These are phyloP conservation scores for Phytopythium chamaehyphon DNA, from an alignment of 352 stramenopile species.

Conservation along the genomic window DNA sequence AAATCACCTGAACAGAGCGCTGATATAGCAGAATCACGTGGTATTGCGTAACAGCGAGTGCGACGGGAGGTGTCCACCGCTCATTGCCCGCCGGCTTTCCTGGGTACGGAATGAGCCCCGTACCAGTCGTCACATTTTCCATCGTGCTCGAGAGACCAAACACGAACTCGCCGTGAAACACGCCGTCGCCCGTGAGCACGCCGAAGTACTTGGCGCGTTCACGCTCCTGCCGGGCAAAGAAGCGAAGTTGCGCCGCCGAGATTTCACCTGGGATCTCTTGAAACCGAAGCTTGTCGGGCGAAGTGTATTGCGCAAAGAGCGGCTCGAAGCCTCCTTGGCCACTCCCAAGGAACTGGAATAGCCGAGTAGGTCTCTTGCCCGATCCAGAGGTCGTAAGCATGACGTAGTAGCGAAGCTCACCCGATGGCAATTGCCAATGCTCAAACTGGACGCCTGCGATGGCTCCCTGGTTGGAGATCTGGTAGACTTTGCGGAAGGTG, in stretches of 20 bases:
- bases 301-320: conserved; percentile 85
- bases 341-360: conserved; percentile 90
- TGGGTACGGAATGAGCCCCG: conserved; percentile 66
- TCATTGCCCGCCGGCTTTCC: conserved; percentile 33
- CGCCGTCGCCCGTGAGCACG: conserved; percentile 86
- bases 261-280: conserved; percentile 89
- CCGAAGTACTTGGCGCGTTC: conserved; percentile 86
- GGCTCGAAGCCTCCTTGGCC: conserved; percentile 64
- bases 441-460: conserved; percentile 84
- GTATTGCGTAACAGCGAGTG: conserved; percentile 89
- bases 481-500: conserved; percentile 85
- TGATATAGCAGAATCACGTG: conserved; percentile 90
- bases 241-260: conserved; percentile 66
- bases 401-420: conserved; percentile 63
- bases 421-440: conserved; percentile 59
- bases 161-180: conserved; percentile 88
- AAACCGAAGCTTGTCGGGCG: conserved; percentile 80
- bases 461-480: conserved; percentile 83
- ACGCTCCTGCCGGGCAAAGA: conserved; percentile 76
- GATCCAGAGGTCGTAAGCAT: conserved; percentile 84
- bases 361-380: conserved; percentile 81
- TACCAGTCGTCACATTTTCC: conserved; percentile 80
- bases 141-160: conserved; percentile 68
- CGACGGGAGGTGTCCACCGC: conserved; percentile 65
- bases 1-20: conserved; percentile 77